Conservation (phyloP, 2,329 filamentous ascomycete species). For the Talaromyces sp. region DNA sequence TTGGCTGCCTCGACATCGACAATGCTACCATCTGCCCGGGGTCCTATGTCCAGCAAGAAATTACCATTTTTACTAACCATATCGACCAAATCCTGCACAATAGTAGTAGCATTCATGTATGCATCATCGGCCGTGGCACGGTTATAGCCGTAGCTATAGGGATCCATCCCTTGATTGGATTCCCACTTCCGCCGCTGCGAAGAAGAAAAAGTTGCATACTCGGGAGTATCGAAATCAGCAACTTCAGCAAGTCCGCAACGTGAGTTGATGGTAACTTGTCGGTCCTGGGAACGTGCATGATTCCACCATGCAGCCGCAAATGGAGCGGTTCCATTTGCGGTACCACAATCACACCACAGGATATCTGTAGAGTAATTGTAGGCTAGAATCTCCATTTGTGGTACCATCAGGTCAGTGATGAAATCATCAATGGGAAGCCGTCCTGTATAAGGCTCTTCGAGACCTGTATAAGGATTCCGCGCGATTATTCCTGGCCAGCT, state of each 20-base stretch:
- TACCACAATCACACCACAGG: conserved; percentile 51
- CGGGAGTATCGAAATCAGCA: conserved; percentile 60
- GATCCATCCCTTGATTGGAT: conserved; percentile 60
- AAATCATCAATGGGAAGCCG: conserved; percentile 44
- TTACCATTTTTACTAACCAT: conserved; percentile 59
- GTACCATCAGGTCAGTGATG: conserved; percentile 43
- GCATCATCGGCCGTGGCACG: conserved; percentile 49
- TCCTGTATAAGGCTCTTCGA: conserved; percentile 46
- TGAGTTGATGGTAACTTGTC: conserved; percentile 57
- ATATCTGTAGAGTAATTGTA: conserved; percentile 44
- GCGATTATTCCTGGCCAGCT: conserved; percentile 41
- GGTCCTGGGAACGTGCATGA: conserved; percentile 36
- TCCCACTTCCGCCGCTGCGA: conserved; percentile 60
- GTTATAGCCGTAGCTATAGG: conserved; percentile 61
- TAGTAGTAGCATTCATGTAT: conserved; percentile 54
- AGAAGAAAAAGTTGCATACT: conserved; percentile 54
- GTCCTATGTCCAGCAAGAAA: conserved; percentile 57
- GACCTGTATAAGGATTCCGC: conserved; percentile 47
- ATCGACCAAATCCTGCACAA: conserved; percentile 53
- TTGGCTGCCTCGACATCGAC: conserved; percentile 49
- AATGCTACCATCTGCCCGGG: conserved; percentile 56
- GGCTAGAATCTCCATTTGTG: conserved; percentile 47
- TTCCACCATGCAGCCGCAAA: conserved; percentile 49
- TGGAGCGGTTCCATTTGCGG: conserved; percentile 43
- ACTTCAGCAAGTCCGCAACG: conserved; percentile 55